Evolutionary conservation across 2,329 filamentous ascomycete species (phyloP), one percentile per base, ranked within the genome.

Genomic region (Acephala macrosclerotiorum): DNA sequence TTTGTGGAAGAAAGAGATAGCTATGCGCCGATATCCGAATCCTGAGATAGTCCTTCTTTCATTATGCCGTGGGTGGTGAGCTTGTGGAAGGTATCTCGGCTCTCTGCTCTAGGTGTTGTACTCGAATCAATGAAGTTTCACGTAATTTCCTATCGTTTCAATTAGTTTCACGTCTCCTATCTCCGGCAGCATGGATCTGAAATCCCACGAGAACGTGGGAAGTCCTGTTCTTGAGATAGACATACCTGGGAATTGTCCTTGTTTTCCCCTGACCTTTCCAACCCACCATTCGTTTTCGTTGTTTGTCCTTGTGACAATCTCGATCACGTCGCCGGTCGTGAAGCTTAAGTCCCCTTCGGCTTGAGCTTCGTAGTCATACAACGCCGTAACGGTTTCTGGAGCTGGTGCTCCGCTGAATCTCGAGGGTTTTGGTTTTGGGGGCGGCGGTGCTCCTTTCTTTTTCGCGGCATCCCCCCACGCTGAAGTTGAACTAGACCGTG

Each of bases 261-360:
- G 83, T 80, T 90, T 91, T 58, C 91, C 93, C 66, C 91, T 84
- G 61, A 97, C 77, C 76, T 88, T 92, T 42, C 96, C 96, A 9
- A 85, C 90, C 96, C 96, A 99, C 96, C 96, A 99, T 79, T 99
- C 96, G 73, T 99, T 98, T 60, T 93, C 90, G 74, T 97, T 97
- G 68, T 87, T 84, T n/a, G 93, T 97, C 71, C 92, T 86, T 66
- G 85, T 85, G 2, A 96, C 78, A 72, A 99, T 94, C 78, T 98
- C 94, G 74, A 99, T 98, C 4, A 91, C 81, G 68, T 99, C 96
- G 5, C 95, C 94, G 0, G 93, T 89, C 20, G 86, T 86, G 81
- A 99, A 99, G 74, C 92, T 97, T 68, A 99, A 82, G 77, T 99
- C 96, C 2, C 94, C 94, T 70, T 97, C 94, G 0, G 95, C 94